A percentile compares a stretch with the other conserved stretches of the same genome.
Conservation (phyloP, 1,139 yeast genomes). For the Eremothecium gossypii region DNA sequence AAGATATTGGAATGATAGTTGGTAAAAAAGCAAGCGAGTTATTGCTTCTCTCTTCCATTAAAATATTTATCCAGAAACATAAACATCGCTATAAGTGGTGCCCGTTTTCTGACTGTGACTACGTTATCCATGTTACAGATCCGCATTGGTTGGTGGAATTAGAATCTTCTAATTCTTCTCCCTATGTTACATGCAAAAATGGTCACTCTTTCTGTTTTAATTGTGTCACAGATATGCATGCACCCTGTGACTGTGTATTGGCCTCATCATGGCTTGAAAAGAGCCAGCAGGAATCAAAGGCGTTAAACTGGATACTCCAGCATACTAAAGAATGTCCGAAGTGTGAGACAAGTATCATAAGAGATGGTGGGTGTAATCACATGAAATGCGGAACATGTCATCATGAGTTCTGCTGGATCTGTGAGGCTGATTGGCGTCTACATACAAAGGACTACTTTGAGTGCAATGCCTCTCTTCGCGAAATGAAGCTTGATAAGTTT, state of each 20-base stretch:
- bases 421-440: constrained; percentile 65
- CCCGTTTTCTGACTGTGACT: constrained; percentile 76
- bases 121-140: constrained; percentile 45
- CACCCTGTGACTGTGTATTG: constrained; percentile 71
- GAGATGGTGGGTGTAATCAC: constrained; percentile 94
- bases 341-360: constrained; percentile 48
- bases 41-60: constrained; percentile 33
- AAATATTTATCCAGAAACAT: constrained; percentile 45
- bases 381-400: constrained; percentile 79
- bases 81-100: constrained; percentile 57
- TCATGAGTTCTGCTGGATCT: constrained; percentile 89
- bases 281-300: constrained; percentile 81
- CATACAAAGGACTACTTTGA: constrained; percentile 61
- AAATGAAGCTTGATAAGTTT: constrained; percentile 29
- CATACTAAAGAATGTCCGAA: constrained; percentile 78
- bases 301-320: constrained; percentile 80
- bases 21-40: constrained; percentile 26
- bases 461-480: constrained; percentile 44
- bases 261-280: constrained; percentile 69
- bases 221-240: constrained; percentile 71
- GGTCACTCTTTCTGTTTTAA: constrained; percentile 71
- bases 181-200: constrained; percentile 59
- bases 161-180: constrained; percentile 27
- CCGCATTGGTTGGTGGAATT: constrained; percentile 1
- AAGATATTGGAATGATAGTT: constrained; percentile 31